Base-by-base conservation (phyloP, 2,329 filamentous ascomycete genomes). In the Reticulascus tulasneorum region DNA sequence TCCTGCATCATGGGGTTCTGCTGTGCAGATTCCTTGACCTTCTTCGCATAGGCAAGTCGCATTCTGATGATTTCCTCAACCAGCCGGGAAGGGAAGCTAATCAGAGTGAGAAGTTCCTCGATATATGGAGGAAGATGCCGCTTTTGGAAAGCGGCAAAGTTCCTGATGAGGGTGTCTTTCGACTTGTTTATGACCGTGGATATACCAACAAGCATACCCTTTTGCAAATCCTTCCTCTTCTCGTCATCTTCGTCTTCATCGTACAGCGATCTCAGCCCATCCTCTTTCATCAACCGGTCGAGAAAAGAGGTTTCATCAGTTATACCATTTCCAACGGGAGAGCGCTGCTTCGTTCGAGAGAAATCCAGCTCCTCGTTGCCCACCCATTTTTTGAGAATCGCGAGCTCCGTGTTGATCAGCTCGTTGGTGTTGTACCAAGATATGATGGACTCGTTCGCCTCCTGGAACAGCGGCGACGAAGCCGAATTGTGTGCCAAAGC, bases 351-450 rank as follows among this genome's bases (percentile, higher is more conserved):
- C 16, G 82, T 75, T 54, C 85, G 84, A 33, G 80, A 80, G 56
- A 97, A 98, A 61, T 97, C 89, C 24, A 98, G 75, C 54, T 95
- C 90, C 23, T 90, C 82, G 54, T 98, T 98, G 36, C 93, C 93
- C 18, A 98, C 93, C 93, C 93, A 98, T 45, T 84, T 89, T 60
- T 93, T 90, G 45, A 98, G 63, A 46, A 97, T 90, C 11, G 82
- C 81, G 40, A 98, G 76, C 59, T 98, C 87, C 3, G 87, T 95
- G 59, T 94, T 95, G 71, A 98, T 97, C 55, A 95, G 80, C 55
- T 91, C 82, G 21, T 90, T 96, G 33, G 90, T 96, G 62, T 97
- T 98, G 69, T 95, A 84, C 93, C 93, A 98, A 4, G 91, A 83
- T 44, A 95, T 80, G 47, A 98, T 84, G 31, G 91, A 84, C 56